Evolutionary conservation across 176 grass and related monocot species (phyloP).

Genomic region (Stipa capillata): DNA sequence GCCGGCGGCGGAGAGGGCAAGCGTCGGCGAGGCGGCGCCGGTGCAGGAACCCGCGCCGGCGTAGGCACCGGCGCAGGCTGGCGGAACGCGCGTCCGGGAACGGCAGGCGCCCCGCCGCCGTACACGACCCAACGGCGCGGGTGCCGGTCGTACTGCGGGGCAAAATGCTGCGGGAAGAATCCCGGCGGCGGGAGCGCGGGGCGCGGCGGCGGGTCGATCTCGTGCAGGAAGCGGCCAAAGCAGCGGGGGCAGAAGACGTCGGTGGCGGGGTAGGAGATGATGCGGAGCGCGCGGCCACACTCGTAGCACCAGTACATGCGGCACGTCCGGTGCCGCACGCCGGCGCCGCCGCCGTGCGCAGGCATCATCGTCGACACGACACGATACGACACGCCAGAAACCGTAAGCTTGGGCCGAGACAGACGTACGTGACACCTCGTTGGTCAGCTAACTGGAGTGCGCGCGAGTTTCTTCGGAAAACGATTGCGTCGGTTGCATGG

Average conservation of each 20-base stretch:
- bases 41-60: not conserved
- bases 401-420: no score
- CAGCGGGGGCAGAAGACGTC: conserved; percentile 84
- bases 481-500: conserved; percentile 4
- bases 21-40: not conserved
- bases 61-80: not conserved
- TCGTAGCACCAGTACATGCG: conserved; percentile 76
- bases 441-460: not conserved
- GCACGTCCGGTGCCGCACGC: conserved; percentile 36
- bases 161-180: conserved; percentile 25
- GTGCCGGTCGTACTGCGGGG: conserved; percentile 29
- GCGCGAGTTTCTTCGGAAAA: not conserved
- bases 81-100: conserved; percentile 3
- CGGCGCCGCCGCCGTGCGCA: conserved; percentile 1
- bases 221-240: conserved; percentile 71
- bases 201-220: conserved; percentile 49
- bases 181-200: conserved; percentile 11
- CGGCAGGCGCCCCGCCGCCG: not conserved
- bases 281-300: conserved; percentile 65
- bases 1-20: conserved; percentile 12
- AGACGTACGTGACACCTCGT: no score
- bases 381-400: no score
- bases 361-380: conserved; percentile 10
- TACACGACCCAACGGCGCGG: conserved; percentile 34
- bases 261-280: conserved; percentile 55